Conservation (phyloP, 2,329 filamentous ascomycete genomes). For the Colletotrichum magnum region DNA sequence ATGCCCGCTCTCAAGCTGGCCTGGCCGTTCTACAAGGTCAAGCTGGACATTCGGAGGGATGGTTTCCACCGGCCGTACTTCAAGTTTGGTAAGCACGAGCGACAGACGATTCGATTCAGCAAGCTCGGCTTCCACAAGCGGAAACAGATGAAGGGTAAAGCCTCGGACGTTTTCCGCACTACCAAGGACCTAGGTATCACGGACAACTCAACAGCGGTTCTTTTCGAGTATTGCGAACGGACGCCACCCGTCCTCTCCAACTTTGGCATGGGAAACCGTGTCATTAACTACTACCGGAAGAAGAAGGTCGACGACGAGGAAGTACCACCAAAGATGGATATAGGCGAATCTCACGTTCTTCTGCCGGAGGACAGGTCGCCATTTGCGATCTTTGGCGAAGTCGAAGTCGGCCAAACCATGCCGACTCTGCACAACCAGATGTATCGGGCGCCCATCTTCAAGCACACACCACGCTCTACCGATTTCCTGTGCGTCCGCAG, state of each 20-base stretch:
- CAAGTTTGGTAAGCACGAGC: conserved; percentile 77
- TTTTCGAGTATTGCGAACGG: conserved; percentile 97
- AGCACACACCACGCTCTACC: conserved; percentile 80
- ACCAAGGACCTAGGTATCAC: conserved; percentile 88
- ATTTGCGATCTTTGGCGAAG: conserved; percentile 94
- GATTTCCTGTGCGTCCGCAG: conserved; percentile 92
- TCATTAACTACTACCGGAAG: conserved; percentile 97
- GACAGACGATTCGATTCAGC: conserved; percentile 79
- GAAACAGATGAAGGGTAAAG: conserved; percentile 85
- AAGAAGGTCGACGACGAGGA: conserved; percentile 81
- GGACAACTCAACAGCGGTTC: conserved; percentile 88
- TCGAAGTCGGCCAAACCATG: conserved; percentile 90
- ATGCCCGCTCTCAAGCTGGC: conserved; percentile 91
- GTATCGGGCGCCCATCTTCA: conserved; percentile 95
- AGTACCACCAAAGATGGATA: conserved; percentile 81
- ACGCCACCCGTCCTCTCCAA: conserved; percentile 93
- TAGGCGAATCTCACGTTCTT: conserved; percentile 90
- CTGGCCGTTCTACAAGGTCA: conserved; percentile 96
- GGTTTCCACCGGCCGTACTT: conserved; percentile 89
- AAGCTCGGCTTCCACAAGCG: conserved; percentile 82
- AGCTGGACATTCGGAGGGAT: conserved; percentile 79
- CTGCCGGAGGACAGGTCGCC: conserved; percentile 96
- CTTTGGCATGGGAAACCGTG: conserved; percentile 95
- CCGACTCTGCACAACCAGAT: conserved; percentile 95
- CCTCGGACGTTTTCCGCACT: conserved; percentile 82